Evolutionary conservation across 208 protist genomes (phyloP).

Genomic region (Trypanosoma mega): DNA sequence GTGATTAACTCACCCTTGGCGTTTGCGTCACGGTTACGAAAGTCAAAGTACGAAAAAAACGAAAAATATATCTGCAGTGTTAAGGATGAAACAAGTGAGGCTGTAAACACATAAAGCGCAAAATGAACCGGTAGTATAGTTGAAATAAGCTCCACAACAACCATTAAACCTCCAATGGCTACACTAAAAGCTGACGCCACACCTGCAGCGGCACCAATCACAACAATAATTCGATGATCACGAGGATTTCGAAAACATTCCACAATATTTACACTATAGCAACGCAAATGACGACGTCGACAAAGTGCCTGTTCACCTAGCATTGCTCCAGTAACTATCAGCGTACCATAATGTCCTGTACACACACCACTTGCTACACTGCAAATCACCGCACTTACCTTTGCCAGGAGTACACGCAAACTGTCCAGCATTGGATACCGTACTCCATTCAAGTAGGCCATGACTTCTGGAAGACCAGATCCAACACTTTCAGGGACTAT

Average conservation of each 20-base stretch:
- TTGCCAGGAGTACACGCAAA: slow-evolving; percentile 38
- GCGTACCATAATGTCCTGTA: slow-evolving; percentile 42
- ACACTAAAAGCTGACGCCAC: slow-evolving; percentile 50
- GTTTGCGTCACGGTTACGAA: slow-evolving; percentile 27
- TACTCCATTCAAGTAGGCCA: slow-evolving; percentile 60
- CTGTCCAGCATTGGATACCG: slow-evolving; percentile 39
- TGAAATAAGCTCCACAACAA: slow-evolving; percentile 53
- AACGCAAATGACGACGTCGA: slow-evolving; percentile 40
- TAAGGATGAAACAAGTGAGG: slow-evolving; percentile 45
- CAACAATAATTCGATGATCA: slow-evolving; percentile 41
- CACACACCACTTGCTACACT: slow-evolving; percentile 50
- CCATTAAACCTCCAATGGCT: slow-evolving; percentile 50
- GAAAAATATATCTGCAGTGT: slow-evolving; percentile 52
- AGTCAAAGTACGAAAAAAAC: slow-evolving; percentile 37
- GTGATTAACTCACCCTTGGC: slow-evolving; percentile 31
- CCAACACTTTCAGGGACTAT: slow-evolving; percentile 43
- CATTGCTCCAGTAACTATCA: slow-evolving; percentile 54
- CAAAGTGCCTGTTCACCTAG: slow-evolving; percentile 40
- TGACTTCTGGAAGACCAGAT: slow-evolving; percentile 43
- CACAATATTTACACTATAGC: slow-evolving; percentile 47
- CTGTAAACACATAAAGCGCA: slow-evolving; percentile 61
- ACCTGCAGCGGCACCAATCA: slow-evolving; percentile 52
- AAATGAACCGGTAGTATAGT: slow-evolving; percentile 50
- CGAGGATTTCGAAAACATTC: slow-evolving; percentile 61
- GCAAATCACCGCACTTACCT: slow-evolving; percentile 32